These are phyloP conservation scores for Platanthera guangdongensis DNA, from an alignment of 106 monocot species.

Conservation along the genomic window DNA sequence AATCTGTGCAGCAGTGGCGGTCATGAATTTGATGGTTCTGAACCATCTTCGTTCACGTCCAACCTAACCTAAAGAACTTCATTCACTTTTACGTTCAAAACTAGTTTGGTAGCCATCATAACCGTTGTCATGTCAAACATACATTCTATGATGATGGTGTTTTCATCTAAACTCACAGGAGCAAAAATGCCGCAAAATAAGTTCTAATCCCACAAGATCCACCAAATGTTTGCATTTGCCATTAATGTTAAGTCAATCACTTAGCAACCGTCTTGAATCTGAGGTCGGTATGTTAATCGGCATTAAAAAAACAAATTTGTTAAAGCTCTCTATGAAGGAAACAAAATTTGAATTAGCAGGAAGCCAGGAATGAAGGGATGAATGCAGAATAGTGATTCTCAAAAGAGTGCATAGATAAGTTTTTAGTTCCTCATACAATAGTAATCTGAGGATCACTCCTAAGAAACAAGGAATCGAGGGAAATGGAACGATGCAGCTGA, in stretches of 20 bases:
- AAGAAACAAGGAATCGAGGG: background rate
- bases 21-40: no score
- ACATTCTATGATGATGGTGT: no score
- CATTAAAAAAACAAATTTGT: background rate
- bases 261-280: background rate
- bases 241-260: background rate
- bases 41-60: no score
- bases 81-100: no score
- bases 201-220: background rate
- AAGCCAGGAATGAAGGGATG: background rate
- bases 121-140: no score
- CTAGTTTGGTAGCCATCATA: no score
- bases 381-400: background rate
- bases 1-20: no score
- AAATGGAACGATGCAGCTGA: background rate
- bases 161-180: no score
- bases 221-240: background rate
- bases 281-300: no score
- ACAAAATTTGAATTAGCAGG: background rate
- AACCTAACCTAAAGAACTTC: no score
- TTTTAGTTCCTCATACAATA: background rate
- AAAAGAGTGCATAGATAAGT: background rate
- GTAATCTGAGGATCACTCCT: background rate
- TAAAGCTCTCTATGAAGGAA: background rate
- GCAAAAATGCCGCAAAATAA: background rate